Percentiles rank a stretch among this genome's conserved stretches.
Conservation (phyloP, 805 yeast genomes). For the Pichia eremophila region DNA sequence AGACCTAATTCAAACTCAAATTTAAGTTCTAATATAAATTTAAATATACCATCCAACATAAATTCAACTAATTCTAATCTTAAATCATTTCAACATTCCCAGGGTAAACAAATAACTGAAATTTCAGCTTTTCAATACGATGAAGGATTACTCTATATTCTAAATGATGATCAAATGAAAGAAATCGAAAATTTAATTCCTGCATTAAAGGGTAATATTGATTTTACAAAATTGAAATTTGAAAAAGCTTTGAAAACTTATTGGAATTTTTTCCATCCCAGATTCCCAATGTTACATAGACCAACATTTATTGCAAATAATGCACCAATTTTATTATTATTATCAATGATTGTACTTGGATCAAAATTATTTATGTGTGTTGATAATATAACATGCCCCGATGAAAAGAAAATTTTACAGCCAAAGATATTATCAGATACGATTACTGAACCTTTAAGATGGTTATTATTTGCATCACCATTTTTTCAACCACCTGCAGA, state of each 20-base stretch:
- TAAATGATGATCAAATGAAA: slow-evolving; percentile 14
- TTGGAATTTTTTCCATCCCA: slow-evolving; percentile 53
- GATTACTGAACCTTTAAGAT: slow-evolving; percentile 54
- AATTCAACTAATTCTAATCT: background rate
- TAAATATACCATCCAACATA: background rate
- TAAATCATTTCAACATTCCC: slow-evolving; percentile 11
- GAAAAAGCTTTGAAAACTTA: slow-evolving; percentile 29
- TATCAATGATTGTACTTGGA: slow-evolving; percentile 51
- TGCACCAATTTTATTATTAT: slow-evolving; percentile 40
- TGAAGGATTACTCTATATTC: slow-evolving; percentile 6
- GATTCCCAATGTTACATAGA: slow-evolving; percentile 48
- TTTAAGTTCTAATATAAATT: background rate
- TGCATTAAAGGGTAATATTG: slow-evolving; percentile 17
- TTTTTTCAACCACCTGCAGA: slow-evolving; percentile 71
- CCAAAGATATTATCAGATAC: slow-evolving; percentile 33
- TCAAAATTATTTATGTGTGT: slow-evolving; percentile 29
- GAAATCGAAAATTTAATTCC: slow-evolving; percentile 23
- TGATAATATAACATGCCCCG: slow-evolving; percentile 18
- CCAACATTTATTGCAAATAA: slow-evolving; percentile 45
- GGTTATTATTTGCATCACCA: slow-evolving; percentile 58
- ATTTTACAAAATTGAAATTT: slow-evolving; percentile 22
- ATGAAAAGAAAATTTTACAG: slow-evolving; percentile 12
- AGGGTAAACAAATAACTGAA: slow-evolving; percentile 8
- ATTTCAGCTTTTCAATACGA: background rate
- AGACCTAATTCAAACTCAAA: background rate